These are phyloP conservation scores for Apophysomyces trapeziformis DNA, from an alignment of 371 early-diverging fungal genomes.

Conservation along the genomic window DNA sequence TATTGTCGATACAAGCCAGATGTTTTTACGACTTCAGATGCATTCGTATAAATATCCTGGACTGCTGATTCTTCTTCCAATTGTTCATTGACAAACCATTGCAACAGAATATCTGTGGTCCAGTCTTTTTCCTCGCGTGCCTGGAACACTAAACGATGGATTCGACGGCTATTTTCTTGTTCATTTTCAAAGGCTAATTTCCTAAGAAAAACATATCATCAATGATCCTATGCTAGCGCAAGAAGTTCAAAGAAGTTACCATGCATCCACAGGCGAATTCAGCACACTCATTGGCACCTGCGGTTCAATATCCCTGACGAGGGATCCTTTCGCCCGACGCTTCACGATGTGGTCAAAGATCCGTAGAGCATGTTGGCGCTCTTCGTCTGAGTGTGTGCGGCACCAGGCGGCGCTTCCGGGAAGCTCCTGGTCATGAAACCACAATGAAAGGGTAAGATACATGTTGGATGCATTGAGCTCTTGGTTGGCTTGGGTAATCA, in stretches of 20 bases:
- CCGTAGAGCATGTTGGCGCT: conserved; percentile 22
- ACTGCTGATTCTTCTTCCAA: conserved; percentile 28
- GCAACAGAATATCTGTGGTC: conserved; percentile 22
- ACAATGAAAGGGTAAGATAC: conserved; percentile 25
- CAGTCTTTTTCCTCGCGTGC: conserved; percentile 26
- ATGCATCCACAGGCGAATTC: conserved; percentile 17
- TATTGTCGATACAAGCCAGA: conserved; percentile 25
- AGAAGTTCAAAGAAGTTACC: conserved; percentile 5
- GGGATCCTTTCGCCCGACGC: conserved; percentile 25
- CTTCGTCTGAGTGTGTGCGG: conserved; percentile 25
- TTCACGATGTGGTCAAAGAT: conserved; percentile 31
- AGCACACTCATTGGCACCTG: conserved; percentile 2
- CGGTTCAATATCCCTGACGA: conserved; percentile 14
- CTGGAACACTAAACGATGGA: conserved; percentile 19
- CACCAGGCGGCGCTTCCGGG: conserved; percentile 26
- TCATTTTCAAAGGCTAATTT: conserved; percentile 21
- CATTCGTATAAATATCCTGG: conserved; percentile 25
- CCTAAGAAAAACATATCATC: conserved; percentile 8
- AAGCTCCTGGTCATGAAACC: conserved; percentile 29
- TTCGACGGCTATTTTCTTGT: conserved; percentile 20
- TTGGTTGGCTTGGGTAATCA: conserved; percentile 27
- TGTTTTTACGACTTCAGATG: conserved; percentile 16
- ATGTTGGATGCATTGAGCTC: conserved; percentile 25
- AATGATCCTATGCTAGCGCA: neutral
- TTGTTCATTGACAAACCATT: conserved; percentile 30